These are phyloP conservation scores for Beauveria scarabaeidicola DNA, from an alignment of 2,329 filamentous ascomycete species.

Conservation along the genomic window DNA sequence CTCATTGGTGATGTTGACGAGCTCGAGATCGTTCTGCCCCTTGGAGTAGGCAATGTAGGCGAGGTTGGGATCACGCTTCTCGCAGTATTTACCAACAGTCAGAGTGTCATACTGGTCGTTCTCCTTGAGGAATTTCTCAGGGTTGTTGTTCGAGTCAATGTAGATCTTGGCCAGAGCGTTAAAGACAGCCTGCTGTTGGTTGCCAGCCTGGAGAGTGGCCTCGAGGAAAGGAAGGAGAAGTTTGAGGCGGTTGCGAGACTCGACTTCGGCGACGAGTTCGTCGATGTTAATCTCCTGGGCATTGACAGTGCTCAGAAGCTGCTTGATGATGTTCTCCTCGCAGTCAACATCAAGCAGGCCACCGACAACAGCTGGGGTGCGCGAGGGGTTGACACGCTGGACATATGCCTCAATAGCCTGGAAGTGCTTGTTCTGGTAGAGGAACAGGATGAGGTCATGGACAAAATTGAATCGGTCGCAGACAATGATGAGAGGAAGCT, in stretches of 20 bases:
- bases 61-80: slow-evolving; percentile 94
- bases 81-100: slow-evolving; percentile 91
- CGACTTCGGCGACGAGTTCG: slow-evolving; percentile 89
- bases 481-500: slow-evolving; percentile 93
- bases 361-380: slow-evolving; percentile 87
- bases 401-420: slow-evolving; percentile 98
- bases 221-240: slow-evolving; percentile 93
- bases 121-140: slow-evolving; percentile 93
- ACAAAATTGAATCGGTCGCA: slow-evolving; percentile 99
- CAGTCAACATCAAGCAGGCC: slow-evolving; percentile 94
- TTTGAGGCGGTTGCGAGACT: slow-evolving; percentile 91
- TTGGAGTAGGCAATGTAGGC: slow-evolving; percentile 93
- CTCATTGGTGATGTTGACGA: slow-evolving; percentile 97
- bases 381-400: slow-evolving; percentile 85
- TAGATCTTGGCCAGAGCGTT: slow-evolving; percentile 99
- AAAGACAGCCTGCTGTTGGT: slow-evolving; percentile 93
- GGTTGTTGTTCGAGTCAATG: slow-evolving; percentile 97
- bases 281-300: slow-evolving; percentile 84
- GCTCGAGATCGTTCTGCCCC: slow-evolving; percentile 92
- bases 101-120: slow-evolving; percentile 95
- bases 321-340: slow-evolving; percentile 93
- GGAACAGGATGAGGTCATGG: slow-evolving; percentile 88
- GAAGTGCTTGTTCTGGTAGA: slow-evolving; percentile 99
- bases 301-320: slow-evolving; percentile 75
- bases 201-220: slow-evolving; percentile 77